Percentiles rank a stretch among this genome's conserved stretches.
Conservation (phyloP, 31 red algal species). For the Odonthalia washingtoniensis region DNA sequence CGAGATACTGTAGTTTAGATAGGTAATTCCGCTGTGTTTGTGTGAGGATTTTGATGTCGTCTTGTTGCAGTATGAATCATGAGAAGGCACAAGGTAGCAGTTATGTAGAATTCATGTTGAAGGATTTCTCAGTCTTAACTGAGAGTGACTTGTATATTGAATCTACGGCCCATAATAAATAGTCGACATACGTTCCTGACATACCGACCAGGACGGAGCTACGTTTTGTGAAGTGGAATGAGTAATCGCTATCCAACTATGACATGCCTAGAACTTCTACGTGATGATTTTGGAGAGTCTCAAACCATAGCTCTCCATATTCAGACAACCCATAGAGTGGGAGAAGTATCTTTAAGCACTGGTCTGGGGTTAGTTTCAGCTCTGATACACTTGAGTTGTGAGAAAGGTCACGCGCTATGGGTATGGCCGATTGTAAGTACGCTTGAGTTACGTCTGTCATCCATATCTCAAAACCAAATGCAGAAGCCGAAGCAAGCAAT, state of each 20-base stretch:
- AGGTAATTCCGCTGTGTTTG: neutral
- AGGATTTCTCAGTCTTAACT: neutral
- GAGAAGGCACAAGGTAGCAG: constrained; percentile 14
- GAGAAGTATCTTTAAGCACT: too few species aligned
- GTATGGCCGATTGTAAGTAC: constrained; percentile 48
- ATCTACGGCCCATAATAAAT: constrained; percentile 6
- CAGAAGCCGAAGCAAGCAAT: neutral
- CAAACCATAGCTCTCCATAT: too few species aligned
- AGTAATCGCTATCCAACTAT: too few species aligned
- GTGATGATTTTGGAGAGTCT: too few species aligned
- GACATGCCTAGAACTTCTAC: too few species aligned
- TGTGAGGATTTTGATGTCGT: neutral
- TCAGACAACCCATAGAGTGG: too few species aligned
- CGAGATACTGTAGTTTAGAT: constrained; percentile 5
- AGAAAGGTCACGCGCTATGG: too few species aligned
- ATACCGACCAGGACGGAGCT: too few species aligned
- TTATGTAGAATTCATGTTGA: constrained; percentile 18
- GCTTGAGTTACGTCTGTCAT: constrained; percentile 49
- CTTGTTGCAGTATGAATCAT: neutral
- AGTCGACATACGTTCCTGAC: constrained; percentile 41
- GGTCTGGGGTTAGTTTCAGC: too few species aligned
- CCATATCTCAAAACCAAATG: constrained; percentile 36
- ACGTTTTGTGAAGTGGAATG: too few species aligned
- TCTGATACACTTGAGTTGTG: too few species aligned
- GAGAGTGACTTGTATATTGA: neutral